Conservation (phyloP, 2,329 filamentous ascomycete genomes). For the Clonostachys rosea region DNA sequence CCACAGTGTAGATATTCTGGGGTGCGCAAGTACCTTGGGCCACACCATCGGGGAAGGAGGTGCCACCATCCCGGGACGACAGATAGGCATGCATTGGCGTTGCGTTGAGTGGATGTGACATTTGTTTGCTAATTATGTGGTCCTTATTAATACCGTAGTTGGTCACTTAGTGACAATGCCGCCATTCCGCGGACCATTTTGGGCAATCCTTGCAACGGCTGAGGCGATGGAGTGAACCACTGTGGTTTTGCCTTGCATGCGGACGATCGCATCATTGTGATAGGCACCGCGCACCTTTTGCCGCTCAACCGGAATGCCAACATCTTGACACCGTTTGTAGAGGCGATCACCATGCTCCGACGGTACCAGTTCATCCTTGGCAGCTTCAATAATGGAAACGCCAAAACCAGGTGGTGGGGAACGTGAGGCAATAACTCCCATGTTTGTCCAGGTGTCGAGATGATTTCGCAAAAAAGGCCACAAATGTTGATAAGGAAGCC, state of each 20-base stretch:
- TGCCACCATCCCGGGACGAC: too few species aligned
- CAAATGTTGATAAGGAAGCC: slow-evolving; percentile 73
- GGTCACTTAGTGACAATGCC: too few species aligned
- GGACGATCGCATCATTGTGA: slow-evolving; percentile 51
- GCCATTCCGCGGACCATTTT: too few species aligned
- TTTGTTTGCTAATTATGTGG: too few species aligned
- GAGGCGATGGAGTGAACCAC: slow-evolving; percentile 35
- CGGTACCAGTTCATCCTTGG: slow-evolving; percentile 55
- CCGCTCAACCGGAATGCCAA: slow-evolving; percentile 39
- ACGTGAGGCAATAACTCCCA: slow-evolving; percentile 32
- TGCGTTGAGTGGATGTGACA: too few species aligned
- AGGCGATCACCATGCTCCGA: slow-evolving; percentile 40
- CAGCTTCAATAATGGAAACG: slow-evolving; percentile 50
- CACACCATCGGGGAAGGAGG: too few species aligned
- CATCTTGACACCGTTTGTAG: slow-evolving; percentile 37
- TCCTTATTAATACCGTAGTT: too few species aligned
- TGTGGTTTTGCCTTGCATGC: slow-evolving; percentile 34
- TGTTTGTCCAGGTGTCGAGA: slow-evolving; percentile 48
- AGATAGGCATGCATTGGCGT: too few species aligned
- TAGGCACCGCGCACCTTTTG: slow-evolving; percentile 41
- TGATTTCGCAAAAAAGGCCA: slow-evolving; percentile 68
- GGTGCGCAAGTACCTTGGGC: too few species aligned
- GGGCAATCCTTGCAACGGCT: slow-evolving; percentile 6
- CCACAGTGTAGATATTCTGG: too few species aligned
- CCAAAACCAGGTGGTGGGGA: slow-evolving; percentile 17